Evolutionary conservation across 1,284 basidiomycete species (phyloP).

Genomic region (Lentinus polychrous): DNA sequence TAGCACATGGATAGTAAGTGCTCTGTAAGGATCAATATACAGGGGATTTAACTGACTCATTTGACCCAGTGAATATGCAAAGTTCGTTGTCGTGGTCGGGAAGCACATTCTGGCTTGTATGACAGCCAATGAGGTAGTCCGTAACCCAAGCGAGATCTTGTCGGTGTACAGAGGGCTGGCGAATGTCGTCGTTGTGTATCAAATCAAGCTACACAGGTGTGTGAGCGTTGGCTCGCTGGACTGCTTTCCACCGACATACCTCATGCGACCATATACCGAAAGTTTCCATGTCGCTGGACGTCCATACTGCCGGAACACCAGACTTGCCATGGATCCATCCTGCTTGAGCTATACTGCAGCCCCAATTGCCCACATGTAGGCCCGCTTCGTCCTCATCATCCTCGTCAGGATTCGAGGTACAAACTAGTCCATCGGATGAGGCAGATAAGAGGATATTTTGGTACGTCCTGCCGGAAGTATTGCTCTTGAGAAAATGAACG

Average conservation of each 20-base stretch:
- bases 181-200: conserved; percentile 27
- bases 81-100: conserved; percentile 25
- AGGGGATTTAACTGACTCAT: conserved; percentile 22
- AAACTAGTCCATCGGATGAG: conserved; percentile 68
- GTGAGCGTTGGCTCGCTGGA: background rate
- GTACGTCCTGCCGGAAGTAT: conserved; percentile 6
- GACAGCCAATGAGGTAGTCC: conserved; percentile 32
- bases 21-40: background rate
- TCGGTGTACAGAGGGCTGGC: conserved; percentile 28
- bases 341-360: conserved; percentile 65
- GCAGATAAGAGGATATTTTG: conserved; percentile 50
- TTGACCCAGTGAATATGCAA: conserved; percentile 30
- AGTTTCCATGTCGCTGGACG: conserved; percentile 79
- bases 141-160: conserved; percentile 32
- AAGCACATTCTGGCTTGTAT: conserved; percentile 19
- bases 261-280: conserved; percentile 70
- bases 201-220: conserved; percentile 24
- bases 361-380: conserved; percentile 65
- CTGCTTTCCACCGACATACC: conserved; percentile 28
- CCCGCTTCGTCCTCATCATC: conserved; percentile 72
- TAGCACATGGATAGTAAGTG: background rate
- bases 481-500: conserved; percentile 43
- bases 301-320: conserved; percentile 47
- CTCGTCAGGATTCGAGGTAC: conserved; percentile 59
- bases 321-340: conserved; percentile 48